Conservation (phyloP, 2,329 filamentous ascomycete species). For the Bipolaris oryzae region DNA sequence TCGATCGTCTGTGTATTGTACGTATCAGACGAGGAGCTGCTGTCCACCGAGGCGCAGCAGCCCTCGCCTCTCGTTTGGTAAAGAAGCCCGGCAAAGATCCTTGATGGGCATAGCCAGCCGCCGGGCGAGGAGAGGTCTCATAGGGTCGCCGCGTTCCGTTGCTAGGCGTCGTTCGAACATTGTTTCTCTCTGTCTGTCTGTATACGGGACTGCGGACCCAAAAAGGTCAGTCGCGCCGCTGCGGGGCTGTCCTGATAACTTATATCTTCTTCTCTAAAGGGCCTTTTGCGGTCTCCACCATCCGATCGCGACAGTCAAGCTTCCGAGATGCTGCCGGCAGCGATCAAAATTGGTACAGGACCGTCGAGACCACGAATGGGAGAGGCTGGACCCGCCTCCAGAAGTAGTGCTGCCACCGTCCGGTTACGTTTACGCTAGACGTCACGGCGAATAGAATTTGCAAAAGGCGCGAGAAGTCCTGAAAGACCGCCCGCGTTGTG, state of each 20-base stretch:
- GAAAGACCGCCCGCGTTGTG: neutral
- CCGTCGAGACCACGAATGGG: slow-evolving; percentile 30
- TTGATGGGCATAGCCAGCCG: slow-evolving; percentile 23
- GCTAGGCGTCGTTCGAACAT: slow-evolving; percentile 16
- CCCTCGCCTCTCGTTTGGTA: slow-evolving; percentile 11
- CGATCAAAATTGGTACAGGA: slow-evolving; percentile 22
- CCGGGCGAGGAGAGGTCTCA: slow-evolving; percentile 21
- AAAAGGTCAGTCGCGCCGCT: slow-evolving; percentile 3
- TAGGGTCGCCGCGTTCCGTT: slow-evolving; percentile 21
- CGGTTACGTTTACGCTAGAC: slow-evolving; percentile 23
- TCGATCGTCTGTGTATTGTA: slow-evolving; percentile 5
- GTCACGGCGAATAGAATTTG: slow-evolving; percentile 13
- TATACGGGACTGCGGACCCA: slow-evolving; percentile 5
- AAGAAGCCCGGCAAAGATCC: slow-evolving; percentile 12
- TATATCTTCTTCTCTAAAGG: slow-evolving; percentile 42
- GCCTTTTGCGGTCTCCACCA: slow-evolving; percentile 42
- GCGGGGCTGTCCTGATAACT: slow-evolving; percentile 28
- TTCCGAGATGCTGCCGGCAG: slow-evolving; percentile 37
- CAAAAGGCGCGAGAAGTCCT: neutral
- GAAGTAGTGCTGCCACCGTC: slow-evolving; percentile 14
- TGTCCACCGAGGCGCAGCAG: slow-evolving; percentile 23
- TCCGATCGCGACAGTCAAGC: slow-evolving; percentile 19
- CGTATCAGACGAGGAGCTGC: slow-evolving; percentile 14
- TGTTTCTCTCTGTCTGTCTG: slow-evolving; percentile 7
- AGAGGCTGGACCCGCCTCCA: slow-evolving; percentile 22